phyloP scores from a whole-genome alignment of 129 eudicot species.

The Flaveria bidentis region DNA sequence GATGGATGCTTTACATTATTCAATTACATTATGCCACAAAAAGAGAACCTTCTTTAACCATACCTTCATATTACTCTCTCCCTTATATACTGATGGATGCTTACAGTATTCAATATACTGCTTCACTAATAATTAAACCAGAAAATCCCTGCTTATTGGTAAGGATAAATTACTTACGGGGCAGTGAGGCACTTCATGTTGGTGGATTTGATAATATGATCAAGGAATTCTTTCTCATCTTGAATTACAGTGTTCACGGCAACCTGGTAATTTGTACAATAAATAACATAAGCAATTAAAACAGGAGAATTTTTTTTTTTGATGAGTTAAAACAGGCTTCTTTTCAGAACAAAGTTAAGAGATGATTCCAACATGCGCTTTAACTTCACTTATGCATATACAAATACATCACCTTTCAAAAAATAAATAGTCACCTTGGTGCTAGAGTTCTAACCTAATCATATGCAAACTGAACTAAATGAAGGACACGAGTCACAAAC shows the following conservation, averaged over 20 bases:
- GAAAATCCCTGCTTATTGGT: neutral
- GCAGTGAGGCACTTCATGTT: constrained; percentile 98
- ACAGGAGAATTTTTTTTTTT: neutral
- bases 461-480: neutral
- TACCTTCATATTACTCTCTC: no score
- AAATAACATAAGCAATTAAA: constrained; percentile 9
- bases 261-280: constrained; percentile 53
- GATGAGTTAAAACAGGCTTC: neutral
- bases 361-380: neutral
- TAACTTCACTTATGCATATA: constrained; percentile 14
- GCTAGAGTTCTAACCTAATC: neutral
- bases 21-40: no score
- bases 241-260: constrained; percentile 93
- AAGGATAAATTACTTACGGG: constrained; percentile 51
- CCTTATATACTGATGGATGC: neutral
- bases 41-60: no score
- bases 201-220: constrained; percentile 88
- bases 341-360: neutral
- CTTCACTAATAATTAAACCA: neutral
- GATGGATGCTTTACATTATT: neutral
- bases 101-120: neutral
- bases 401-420: no score
- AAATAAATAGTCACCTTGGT: neutral
- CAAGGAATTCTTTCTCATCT: constrained; percentile 87
- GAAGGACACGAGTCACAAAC: neutral